Conservation (phyloP, 140 eudicot species). For the Anethum foeniculum region DNA sequence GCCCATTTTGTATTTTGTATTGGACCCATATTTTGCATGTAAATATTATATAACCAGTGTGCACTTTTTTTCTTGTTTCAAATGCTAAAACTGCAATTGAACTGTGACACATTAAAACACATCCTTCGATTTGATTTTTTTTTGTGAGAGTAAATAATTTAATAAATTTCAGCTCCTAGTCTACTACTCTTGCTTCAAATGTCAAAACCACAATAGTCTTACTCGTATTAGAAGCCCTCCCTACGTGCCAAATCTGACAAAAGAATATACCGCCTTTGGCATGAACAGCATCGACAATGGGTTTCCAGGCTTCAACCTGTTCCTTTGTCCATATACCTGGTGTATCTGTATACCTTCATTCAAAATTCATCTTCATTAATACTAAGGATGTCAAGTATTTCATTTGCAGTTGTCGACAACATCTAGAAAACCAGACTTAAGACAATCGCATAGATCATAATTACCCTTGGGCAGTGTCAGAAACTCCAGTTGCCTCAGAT, state of each 20-base stretch:
- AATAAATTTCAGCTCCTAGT: background rate
- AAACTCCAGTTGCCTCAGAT: slow-evolving; percentile 55
- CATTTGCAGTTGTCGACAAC: background rate
- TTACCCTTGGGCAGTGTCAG: slow-evolving; percentile 62
- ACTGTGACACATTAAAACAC: background rate
- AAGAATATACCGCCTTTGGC: slow-evolving; percentile 61
- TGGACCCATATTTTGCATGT: too few relatives aligned
- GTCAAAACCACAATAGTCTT: background rate
- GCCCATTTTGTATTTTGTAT: background rate
- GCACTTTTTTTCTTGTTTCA: background rate
- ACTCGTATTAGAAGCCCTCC: slow-evolving; percentile 55
- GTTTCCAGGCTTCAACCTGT: slow-evolving; percentile 75
- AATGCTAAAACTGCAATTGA: background rate
- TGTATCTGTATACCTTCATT: slow-evolving; percentile 32
- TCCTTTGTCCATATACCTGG: slow-evolving; percentile 76
- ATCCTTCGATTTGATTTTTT: background rate
- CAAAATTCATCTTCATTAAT: background rate
- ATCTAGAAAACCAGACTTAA: background rate
- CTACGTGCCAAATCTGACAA: slow-evolving; percentile 66
- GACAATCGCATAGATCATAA: background rate
- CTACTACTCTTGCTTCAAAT: background rate
- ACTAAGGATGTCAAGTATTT: background rate
- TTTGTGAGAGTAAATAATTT: too few relatives aligned
- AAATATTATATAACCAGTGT: too few relatives aligned
- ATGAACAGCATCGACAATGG: slow-evolving; percentile 72